These are phyloP conservation scores for Pezicula neosporulosa DNA, from an alignment of 2,329 filamentous ascomycete species.

Conservation along the genomic window DNA sequence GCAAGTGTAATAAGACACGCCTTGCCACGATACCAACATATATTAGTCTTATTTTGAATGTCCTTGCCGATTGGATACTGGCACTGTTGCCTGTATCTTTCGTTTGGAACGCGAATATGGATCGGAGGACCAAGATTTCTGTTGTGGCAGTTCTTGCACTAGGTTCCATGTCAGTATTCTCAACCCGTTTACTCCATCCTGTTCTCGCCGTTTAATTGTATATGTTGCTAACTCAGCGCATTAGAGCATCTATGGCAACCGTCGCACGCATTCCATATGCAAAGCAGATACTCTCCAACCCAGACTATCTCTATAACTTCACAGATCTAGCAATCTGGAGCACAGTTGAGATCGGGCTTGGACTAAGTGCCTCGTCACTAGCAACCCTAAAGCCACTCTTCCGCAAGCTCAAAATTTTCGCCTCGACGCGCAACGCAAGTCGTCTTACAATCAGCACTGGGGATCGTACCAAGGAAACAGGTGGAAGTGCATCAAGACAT, in stretches of 20 bases:
- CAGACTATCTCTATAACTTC: constrained; percentile 34
- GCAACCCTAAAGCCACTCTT: constrained; percentile 32
- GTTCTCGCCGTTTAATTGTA: background rate
- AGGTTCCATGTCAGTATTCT: constrained; percentile 30
- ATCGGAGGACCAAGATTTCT: constrained; percentile 30
- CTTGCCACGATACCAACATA: constrained; percentile 29
- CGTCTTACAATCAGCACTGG: background rate
- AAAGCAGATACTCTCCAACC: constrained; percentile 26
- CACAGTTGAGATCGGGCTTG: constrained; percentile 33
- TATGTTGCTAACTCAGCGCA: too few species aligned
- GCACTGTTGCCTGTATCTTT: constrained; percentile 34
- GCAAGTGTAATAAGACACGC: constrained; percentile 23
- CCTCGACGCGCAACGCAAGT: background rate
- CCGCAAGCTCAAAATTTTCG: constrained; percentile 13
- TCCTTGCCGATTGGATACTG: constrained; percentile 33
- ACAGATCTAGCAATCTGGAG: constrained; percentile 36
- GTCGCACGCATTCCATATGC: constrained; percentile 36
- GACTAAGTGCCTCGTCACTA: constrained; percentile 32
- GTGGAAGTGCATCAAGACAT: background rate
- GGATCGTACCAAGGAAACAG: background rate
- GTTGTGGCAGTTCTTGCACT: constrained; percentile 21
- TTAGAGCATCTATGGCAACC: constrained; percentile 33
- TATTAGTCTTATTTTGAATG: constrained; percentile 33
- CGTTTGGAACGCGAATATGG: constrained; percentile 35
- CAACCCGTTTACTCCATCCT: background rate